These are phyloP conservation scores for Chlorencoelia australis DNA, from an alignment of 2,329 filamentous ascomycete genomes.

Conservation along the genomic window DNA sequence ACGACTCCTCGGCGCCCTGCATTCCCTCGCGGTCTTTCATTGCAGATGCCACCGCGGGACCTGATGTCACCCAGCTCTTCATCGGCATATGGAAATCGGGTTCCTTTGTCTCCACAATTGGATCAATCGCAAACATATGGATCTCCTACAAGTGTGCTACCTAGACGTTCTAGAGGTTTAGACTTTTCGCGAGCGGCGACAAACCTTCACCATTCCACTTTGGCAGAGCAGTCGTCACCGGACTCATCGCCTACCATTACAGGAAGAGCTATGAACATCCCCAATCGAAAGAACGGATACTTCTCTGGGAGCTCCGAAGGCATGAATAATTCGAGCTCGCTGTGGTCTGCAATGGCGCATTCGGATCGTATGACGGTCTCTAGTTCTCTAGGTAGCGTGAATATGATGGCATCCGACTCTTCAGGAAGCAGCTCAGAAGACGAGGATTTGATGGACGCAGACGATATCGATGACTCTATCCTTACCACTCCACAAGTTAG, in stretches of 20 bases:
- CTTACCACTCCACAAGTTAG: constrained; percentile 71
- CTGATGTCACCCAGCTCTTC: constrained; percentile 29
- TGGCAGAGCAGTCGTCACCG: constrained; percentile 79
- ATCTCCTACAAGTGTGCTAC: constrained; percentile 78
- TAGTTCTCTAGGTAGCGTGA: constrained; percentile 47
- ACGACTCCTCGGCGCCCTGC: constrained; percentile 63
- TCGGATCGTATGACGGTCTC: constrained; percentile 64
- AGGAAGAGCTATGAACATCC: constrained; percentile 57
- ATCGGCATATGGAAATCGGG: constrained; percentile 43
- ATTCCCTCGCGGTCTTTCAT: constrained; percentile 54
- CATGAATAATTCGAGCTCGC: constrained; percentile 47
- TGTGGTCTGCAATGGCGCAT: constrained; percentile 62
- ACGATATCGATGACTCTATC: constrained; percentile 67
- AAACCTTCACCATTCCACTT: constrained; percentile 87
- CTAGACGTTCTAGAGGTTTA: constrained; percentile 77
- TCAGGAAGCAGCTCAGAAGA: constrained; percentile 64
- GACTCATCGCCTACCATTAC: constrained; percentile 83
- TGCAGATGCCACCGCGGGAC: constrained; percentile 56
- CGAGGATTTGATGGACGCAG: constrained; percentile 61
- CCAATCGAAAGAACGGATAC: constrained; percentile 38
- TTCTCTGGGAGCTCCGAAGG: constrained; percentile 50
- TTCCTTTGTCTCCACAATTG: constrained; percentile 74
- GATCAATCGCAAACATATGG: constrained; percentile 78
- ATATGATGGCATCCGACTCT: constrained; percentile 66
- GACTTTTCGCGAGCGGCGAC: constrained; percentile 92